These are phyloP conservation scores for Populus tremula DNA, from an alignment of 345 rosid species.

Conservation along the genomic window DNA sequence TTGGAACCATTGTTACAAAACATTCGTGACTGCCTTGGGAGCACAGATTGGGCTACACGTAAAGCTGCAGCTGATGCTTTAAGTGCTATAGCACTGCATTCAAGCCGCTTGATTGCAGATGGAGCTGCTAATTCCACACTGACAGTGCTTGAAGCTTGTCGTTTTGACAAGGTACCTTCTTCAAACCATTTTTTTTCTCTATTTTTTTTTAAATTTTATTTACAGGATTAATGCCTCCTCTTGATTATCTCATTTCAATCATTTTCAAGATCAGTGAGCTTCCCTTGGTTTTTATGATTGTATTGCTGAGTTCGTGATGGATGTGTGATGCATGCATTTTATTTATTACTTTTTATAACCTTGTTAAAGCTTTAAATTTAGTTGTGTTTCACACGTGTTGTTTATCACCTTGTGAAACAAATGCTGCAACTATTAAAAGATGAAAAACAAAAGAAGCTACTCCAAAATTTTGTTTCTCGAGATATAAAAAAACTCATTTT, in stretches of 20 bases:
- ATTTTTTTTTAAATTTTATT: not conserved
- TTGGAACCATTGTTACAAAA: constrained; percentile 73
- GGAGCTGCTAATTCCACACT: constrained; percentile 57
- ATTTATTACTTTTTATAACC: not conserved
- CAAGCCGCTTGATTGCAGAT: constrained; percentile 64
- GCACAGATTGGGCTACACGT: constrained; percentile 95
- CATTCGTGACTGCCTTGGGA: constrained; percentile 84
- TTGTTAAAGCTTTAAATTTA: not conserved
- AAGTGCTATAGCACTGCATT: constrained; percentile 71
- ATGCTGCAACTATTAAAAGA: not conserved
- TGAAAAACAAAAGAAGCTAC: not conserved
- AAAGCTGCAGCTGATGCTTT: constrained; percentile 95
- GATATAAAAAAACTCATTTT: not conserved
- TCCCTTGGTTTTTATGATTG: not conserved
- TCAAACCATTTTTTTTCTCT: not conserved
- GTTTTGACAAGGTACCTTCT: constrained; percentile 88
- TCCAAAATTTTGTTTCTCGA: not conserved
- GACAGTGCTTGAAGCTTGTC: constrained; percentile 69
- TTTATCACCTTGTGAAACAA: not conserved
- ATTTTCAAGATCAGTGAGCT: not conserved
- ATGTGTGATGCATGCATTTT: not conserved
- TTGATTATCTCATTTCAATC: not conserved
- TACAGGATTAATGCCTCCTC: not conserved
- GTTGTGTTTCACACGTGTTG: not conserved
- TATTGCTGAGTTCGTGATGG: not conserved